Conservation (phyloP, 495 filamentous ascomycete genomes). For the Penicillium pulvis region DNA sequence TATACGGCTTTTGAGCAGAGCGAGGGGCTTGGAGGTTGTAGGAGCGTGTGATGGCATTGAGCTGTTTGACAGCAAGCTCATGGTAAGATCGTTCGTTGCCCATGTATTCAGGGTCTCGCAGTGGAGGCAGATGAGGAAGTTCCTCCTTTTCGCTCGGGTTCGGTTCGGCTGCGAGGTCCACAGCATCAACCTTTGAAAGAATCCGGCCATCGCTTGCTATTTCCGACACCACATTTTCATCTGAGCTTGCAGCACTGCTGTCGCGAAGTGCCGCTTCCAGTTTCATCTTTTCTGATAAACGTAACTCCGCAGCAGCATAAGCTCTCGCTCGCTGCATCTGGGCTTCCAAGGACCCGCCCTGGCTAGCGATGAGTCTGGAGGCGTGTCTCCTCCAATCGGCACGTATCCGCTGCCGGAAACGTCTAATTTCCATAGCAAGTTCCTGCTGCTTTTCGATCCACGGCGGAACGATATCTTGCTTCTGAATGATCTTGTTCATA, state of each 20-base stretch:
- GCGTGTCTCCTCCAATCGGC: slow-evolving; percentile 89
- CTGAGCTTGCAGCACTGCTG: not conserved
- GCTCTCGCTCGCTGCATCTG: slow-evolving; percentile 72
- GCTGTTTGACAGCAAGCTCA: slow-evolving; percentile 71
- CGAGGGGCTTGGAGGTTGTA: slow-evolving; percentile 96
- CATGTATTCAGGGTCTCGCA: slow-evolving; percentile 55
- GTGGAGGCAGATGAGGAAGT: slow-evolving; percentile 43
- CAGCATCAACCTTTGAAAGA: slow-evolving; percentile 13
- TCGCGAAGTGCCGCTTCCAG: slow-evolving; percentile 47
- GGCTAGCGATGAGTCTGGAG: slow-evolving; percentile 74
- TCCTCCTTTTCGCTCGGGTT: slow-evolving; percentile 12
- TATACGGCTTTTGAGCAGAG: slow-evolving; percentile 92
- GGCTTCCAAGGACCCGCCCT: slow-evolving; percentile 73
- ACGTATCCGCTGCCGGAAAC: slow-evolving; percentile 73
- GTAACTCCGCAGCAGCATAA: slow-evolving; percentile 73
- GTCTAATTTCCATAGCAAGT: slow-evolving; percentile 63
- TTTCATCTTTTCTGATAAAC: slow-evolving; percentile 46
- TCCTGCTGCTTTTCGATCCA: slow-evolving; percentile 98
- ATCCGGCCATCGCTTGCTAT: slow-evolving; percentile 31
- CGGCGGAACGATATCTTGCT: slow-evolving; percentile 66
- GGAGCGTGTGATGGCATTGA: slow-evolving; percentile 79
- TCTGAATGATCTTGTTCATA: slow-evolving; percentile 98
- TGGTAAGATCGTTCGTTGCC: slow-evolving; percentile 74
- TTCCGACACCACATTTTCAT: slow-evolving; percentile 18
- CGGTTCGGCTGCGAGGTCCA: slow-evolving; percentile 2